Percentiles rank a stretch among this genome's conserved stretches.
These are phyloP conservation scores for Oehlia diaphana DNA, from an alignment of 192 early-diverging fungal genomes.

Conservation along the genomic window DNA sequence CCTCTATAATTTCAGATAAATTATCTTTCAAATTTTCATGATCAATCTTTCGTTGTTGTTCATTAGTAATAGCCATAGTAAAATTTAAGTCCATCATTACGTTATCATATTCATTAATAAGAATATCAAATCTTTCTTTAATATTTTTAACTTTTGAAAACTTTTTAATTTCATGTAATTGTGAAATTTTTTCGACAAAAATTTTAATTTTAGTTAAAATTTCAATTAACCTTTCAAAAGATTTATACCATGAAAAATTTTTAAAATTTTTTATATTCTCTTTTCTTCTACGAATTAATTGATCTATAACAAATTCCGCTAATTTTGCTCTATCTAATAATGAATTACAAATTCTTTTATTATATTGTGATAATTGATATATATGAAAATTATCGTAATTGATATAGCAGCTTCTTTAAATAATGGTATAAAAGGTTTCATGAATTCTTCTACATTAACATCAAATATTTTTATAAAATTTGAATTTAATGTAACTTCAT, in stretches of 20 bases:
- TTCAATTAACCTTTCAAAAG: not conserved
- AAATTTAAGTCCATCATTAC: constrained; percentile 14
- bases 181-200: constrained; percentile 4
- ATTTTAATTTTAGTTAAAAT: constrained; percentile 13
- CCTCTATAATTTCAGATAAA: not conserved
- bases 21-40: constrained; percentile 6
- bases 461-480: too few species aligned
- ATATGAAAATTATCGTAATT: constrained; percentile 13
- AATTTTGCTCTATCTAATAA: constrained; percentile 9
- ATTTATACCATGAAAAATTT: not conserved
- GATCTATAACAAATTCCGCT: not conserved
- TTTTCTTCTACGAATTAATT: not conserved
- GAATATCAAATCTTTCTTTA: not conserved
- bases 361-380: constrained; percentile 20
- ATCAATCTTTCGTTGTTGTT: constrained; percentile 20
- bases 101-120: not conserved
- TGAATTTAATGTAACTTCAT: too few species aligned
- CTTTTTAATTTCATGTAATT: constrained; percentile 13
- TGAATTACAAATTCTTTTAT: constrained; percentile 30
- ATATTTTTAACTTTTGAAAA: not conserved
- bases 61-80: not conserved
- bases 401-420: not conserved
- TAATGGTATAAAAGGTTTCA: constrained; percentile 16
- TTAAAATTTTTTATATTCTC: constrained; percentile 11
- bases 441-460: not conserved